Base-by-base conservation (phyloP, 2,329 filamentous ascomycete genomes). In the Colletotrichum liaoningense region DNA sequence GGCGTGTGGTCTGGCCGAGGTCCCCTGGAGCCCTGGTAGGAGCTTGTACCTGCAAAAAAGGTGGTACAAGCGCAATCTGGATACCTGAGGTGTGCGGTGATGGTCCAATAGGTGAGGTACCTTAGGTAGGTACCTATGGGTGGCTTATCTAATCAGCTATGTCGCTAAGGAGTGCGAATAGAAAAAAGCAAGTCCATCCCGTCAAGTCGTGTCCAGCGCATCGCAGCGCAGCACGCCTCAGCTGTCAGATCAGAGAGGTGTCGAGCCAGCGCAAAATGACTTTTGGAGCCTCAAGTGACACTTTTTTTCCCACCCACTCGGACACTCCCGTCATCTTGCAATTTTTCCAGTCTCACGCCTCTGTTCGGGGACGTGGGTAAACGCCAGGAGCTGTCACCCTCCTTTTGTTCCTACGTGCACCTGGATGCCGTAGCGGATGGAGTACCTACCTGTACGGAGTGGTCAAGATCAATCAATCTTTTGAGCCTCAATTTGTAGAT, bases 31-130 rank as follows among this genome's bases (percentile, higher is more conserved):
- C 42, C 42, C 42, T n/a, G 42, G 42, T 7, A 16, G 38, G 19
- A 49, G 42, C 42, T 49, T 49, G 42, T 56, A 69, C 54, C 58
- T 69, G 69, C 64, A 42, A 59, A 54, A 69, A 54, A 69, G 54
- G 69, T 69, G 66, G 66, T 59, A 69, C 69, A 72, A 64, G 66
- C 69, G 69, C 54, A 56, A 59, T 54, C 30, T 55, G 19, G 42
- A 49, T n/a, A 49, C 42, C 42, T 49, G 14, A 42, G 38, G 38
- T 16, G 38, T 42, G 38, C 5, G 1, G 38, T 42, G 38, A 54
- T 35, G 52, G 16, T 35, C 33, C 33, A 35, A 28, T 28, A 6
- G 26, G 26, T 12, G 1, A 8, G n/a, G 28, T 11, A 11, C 30
- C 30, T 33, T 4, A 4, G 26, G 26, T 26, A 9, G 30, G 30